Base-by-base conservation (phyloP, 164 flowering plant genomes). In the Echeveria elegans region DNA sequence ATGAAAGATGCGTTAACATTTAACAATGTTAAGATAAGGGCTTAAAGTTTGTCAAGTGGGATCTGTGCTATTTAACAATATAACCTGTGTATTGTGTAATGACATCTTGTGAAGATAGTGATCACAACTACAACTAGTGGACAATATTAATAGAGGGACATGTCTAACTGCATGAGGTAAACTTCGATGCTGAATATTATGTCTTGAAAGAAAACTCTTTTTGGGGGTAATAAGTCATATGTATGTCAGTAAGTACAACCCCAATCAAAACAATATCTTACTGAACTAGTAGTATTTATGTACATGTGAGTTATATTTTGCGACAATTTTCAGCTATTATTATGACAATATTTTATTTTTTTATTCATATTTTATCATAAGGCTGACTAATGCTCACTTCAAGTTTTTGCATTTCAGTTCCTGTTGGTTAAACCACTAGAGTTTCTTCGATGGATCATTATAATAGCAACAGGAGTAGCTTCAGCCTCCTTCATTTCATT, bases 401-500 rank as follows among this genome's bases (percentile, higher is more conserved):
- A n/a, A n/a, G n/a, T 24, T 31, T 41, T 14, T 34, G 37, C 14
- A 34, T 72, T 79, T 64, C 92, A 94, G 99, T 67, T 90, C 77
- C 77, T 88, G 63, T 67, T 95, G 90, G 68, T 90, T 34, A 82
- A 88, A 26, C 99, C 99, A 0, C 75, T 86, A 29, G 97, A 90
- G 80, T 32, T 85, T 73, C 75, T 95, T 5, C 84, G 97, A 4
- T 95, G 99, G 99, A 63, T 82, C 72, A 77, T 88, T 73, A 88
- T 87, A 72, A 50, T 87, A 37, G 47, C 80, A 8, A 70, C 84
- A 53, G 96, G 92, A 65, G 78, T 69, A 6, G 86, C 83, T 28
- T 94, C 99, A 24, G 83, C 96, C 38, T 78, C 81, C 79, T 94
- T 94, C 81, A 90, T 94, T 47, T 79, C 87, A 65, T 68, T 79